Percentiles rank a stretch among this genome's conserved stretches.
Evolutionary conservation across 345 rosid species (phyloP).

Genomic region (Pugionium cornutum): DNA sequence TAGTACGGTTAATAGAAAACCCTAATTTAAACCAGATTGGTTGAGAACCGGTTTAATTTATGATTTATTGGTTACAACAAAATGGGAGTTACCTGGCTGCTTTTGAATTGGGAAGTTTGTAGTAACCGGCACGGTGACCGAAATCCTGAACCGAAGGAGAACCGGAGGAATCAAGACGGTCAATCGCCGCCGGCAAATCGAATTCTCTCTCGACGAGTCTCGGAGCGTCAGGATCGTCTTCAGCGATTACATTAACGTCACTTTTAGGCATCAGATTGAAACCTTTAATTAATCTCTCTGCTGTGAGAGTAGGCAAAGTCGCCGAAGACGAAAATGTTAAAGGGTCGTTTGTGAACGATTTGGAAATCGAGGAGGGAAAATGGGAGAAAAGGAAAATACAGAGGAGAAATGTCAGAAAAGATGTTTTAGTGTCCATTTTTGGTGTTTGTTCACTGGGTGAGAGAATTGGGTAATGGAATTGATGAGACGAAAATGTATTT

Average conservation of each 20-base stretch:
- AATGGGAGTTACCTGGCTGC: constrained; percentile 63
- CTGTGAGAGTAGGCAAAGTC: constrained; percentile 37
- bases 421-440: constrained; percentile 29
- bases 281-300: constrained; percentile 55
- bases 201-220: constrained; percentile 54
- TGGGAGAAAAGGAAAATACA: constrained; percentile 25
- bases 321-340: constrained; percentile 35
- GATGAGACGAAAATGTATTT: constrained; percentile 27
- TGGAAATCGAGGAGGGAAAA: constrained; percentile 20
- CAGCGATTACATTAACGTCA: constrained; percentile 35
- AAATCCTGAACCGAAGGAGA: constrained; percentile 63
- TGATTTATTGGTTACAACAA: background rate
- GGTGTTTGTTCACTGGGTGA: background rate
- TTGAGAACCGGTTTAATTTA: background rate
- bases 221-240: constrained; percentile 24
- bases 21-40: background rate
- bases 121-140: constrained; percentile 89
- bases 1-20: no score
- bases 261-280: constrained; percentile 56
- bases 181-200: constrained; percentile 41
- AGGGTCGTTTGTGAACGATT: constrained; percentile 23
- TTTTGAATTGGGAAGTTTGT: constrained; percentile 64
- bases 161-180: constrained; percentile 38
- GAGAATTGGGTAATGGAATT: constrained; percentile 14
- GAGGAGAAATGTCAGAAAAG: constrained; percentile 34